These are phyloP conservation scores for Rubia occidens DNA, from an alignment of 305 asterid genomes.

Conservation along the genomic window DNA sequence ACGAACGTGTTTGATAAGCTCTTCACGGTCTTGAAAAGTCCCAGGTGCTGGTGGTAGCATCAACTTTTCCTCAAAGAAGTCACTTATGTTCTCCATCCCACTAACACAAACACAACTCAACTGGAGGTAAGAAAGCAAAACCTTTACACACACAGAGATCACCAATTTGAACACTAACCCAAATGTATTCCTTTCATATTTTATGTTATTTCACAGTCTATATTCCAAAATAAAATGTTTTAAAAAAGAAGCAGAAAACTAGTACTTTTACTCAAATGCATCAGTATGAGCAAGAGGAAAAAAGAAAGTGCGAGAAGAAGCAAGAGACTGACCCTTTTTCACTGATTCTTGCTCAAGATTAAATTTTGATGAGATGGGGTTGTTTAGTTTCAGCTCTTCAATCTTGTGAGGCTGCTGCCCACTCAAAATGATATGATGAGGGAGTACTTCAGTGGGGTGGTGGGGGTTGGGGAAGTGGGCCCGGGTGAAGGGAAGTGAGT, in stretches of 20 bases:
- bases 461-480: neutral
- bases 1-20: conserved; percentile 36
- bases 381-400: neutral
- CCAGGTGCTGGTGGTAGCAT: conserved; percentile 43
- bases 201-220: neutral
- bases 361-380: conserved; percentile 3
- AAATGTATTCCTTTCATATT: neutral
- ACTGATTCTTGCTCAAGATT: neutral
- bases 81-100: conserved; percentile 29
- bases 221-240: neutral
- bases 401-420: neutral
- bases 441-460: conserved; percentile 2
- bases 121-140: conserved; percentile 4
- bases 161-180: neutral
- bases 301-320: neutral
- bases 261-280: conserved; percentile 2
- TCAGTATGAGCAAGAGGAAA: neutral
- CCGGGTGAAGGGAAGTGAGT: conserved; percentile 13
- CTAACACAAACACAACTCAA: conserved; percentile 7
- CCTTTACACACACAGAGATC: neutral
- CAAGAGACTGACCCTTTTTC: conserved; percentile 13
- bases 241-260: neutral
- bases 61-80: conserved; percentile 20
- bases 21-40: conserved; percentile 40
- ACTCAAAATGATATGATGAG: conserved; percentile 7